Evolutionary conservation across 1,284 basidiomycete species (phyloP), one percentile per base, ranked within the genome.

Genomic region (Ganoderma resinaceum): DNA sequence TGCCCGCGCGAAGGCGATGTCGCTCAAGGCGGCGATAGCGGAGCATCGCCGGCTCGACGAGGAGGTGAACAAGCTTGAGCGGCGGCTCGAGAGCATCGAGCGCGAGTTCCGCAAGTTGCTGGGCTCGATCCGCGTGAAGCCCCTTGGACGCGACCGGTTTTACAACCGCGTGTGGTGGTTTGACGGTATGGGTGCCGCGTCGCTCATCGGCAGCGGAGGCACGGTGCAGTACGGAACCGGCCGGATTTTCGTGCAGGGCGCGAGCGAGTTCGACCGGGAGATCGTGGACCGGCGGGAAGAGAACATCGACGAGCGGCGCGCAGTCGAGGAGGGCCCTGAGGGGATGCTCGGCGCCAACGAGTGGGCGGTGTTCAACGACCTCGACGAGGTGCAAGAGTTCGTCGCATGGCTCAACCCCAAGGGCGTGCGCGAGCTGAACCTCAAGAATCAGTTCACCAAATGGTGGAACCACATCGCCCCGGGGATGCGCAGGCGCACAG

Each of bases 81-180:
- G 89, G 37, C 86, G 93, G 55, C 87, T 98, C 37, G 95, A 96
- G 74, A 87, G 87, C 66, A 94, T 98, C 71, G 97, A 99, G 78
- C 90, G 95, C 65, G 97, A 99, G 73, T 99, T 98, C 82, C 86
- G 97, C 68, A 91, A 95, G 75, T 85, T 95, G 67, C 83, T 95
- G 38, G 93, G 94, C 66, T 90, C 92, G 8, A 87, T 97, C 52
- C 88, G 97, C 59, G 90, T 95, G 55, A 93, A 94, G 74, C 95
- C 97, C 1, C 76, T 99, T 59, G 97, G 98, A 3, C 87, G 89
- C 72, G 98, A 99, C 79, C 87, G 97, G 65, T 99, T 98, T 81
- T 92, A 94, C 76, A 97, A 98, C 79, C 90, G 94, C 40, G 87
- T 98, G 71, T 99, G 97, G 96, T 99, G 97, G 97, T 95, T 99